Evolutionary conservation across 768 basidiomycete species (phyloP), one percentile per base, ranked within the genome.

Genomic region (Serendipita sp.): DNA sequence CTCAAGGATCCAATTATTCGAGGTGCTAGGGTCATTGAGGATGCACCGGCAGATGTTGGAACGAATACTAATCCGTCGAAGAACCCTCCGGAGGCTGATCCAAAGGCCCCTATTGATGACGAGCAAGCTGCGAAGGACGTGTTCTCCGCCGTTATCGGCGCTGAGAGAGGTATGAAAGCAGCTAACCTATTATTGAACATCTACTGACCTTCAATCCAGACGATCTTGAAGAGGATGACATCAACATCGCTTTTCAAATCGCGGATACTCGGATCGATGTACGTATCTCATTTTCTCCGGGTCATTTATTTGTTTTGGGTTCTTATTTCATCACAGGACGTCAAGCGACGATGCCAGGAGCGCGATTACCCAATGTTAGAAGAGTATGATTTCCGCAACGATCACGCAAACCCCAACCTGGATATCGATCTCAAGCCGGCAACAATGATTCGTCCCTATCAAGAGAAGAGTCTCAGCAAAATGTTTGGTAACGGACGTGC

Each of bases 401-500:
- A 99, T 71, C 92, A 90, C 0, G 76, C 93, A 67, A 99, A 99
- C 70, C 82, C 96, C 30, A 95, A 97, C 73, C 79, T 99, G 48
- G 96, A 99, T 70, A 99, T 99, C 63, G 96, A 99, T 73, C 81
- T 99, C 61, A 99, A 99, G 72, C 96, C 96, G 2, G 88, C 92
- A 38, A 98, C 96, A 2, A 88, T 95, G 65, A 96, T 99, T 70
- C 82, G 96, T 62, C 92, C 96, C 14, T 99, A 99, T 74, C 96
- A 99, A 73, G 95, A 98, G 75, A 99, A 96, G 61, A 93, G 90
- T 71, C 76, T 99, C 44, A 93, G 91, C 67, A 99, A 99, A 75
- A 99, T 99, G 96, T 99, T 99, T 73, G 95, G 96, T 61, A 98
- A 99, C 72, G 96, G 93, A 58, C 94, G 96, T 71, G 96, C 96